phyloP scores from a whole-genome alignment of 208 protist genomes.

The Herpetomonas samuelpessoai region DNA sequence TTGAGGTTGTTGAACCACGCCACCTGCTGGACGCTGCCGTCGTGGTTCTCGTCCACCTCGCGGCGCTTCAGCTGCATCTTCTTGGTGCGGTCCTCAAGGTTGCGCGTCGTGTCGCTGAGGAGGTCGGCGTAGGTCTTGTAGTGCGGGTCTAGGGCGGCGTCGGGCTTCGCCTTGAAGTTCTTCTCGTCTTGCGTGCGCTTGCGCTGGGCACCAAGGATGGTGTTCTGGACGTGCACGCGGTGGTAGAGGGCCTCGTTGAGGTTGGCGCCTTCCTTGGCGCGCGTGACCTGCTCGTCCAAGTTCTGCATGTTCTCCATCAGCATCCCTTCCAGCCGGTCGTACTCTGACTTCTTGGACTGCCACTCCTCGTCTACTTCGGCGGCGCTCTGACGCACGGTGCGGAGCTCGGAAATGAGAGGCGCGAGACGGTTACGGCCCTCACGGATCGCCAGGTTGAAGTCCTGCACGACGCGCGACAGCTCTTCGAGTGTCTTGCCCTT shows the following conservation, averaged over 20 bases:
- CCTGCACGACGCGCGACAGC: constrained; percentile 85
- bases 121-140: constrained; percentile 61
- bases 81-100: constrained; percentile 55
- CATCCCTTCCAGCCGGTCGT: constrained; percentile 80
- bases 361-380: constrained; percentile 86
- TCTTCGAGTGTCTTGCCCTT: constrained; percentile 91
- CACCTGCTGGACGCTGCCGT: constrained; percentile 78
- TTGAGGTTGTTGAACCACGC: constrained; percentile 69
- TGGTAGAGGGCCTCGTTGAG: constrained; percentile 87
- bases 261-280: constrained; percentile 64
- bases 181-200: constrained; percentile 59
- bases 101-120: constrained; percentile 37
- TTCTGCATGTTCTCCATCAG: constrained; percentile 87
- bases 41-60: constrained; percentile 84
- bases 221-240: constrained; percentile 57
- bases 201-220: constrained; percentile 44
- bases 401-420: constrained; percentile 89
- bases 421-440: constrained; percentile 81
- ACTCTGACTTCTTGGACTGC: constrained; percentile 79
- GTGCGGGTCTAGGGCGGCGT: constrained; percentile 48
- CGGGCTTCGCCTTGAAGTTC: constrained; percentile 26
- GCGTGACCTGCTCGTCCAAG: constrained; percentile 75
- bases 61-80: constrained; percentile 73
- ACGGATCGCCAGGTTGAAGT: constrained; percentile 82
- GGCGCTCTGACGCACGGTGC: constrained; percentile 73